Base-by-base conservation (phyloP, 2,329 filamentous ascomycete genomes). In the Lachnellula occidentalis region DNA sequence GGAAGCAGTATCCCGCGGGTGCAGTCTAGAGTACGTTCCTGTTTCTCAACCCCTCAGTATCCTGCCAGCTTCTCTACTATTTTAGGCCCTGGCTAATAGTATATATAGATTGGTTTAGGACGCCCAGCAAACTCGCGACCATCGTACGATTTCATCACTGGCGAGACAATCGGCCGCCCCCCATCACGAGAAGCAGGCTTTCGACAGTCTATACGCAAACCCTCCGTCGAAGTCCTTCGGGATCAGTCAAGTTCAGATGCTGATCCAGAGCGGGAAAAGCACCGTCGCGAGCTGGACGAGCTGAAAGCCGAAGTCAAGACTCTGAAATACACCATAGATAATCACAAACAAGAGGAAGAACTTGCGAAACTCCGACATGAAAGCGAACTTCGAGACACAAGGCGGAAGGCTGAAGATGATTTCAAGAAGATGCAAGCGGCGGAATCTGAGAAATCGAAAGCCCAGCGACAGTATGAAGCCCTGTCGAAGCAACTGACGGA, bases 291-390 rank as follows among this genome's bases (percentile, higher is more conserved):
- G 67, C 70, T 86, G 82, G 92, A 97, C 66, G 87, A 92, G 60
- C 78, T 97, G 24, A 92, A 92, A 67, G 90, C 92, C 2, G 90
- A 96, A 71, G 77, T 97, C 42, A 94, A 92, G 58, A 89, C 90
- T 0, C 76, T 96, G 49, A 86, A 86, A 58, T 99, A 96, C 73
- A 90, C 92, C 55, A 79, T 96, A 61, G 88, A 91, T 65, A 92
- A 88, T 17, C 76, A 89, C 51, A 92, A 92, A 65, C 90, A 96
- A 63, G 92, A 97, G 67, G 86, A 88, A 63, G 90, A 95, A 55
- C 81, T 96, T 64, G 77, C 85, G 47, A 79, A 83, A 9, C 77
- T 96, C 15, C 85, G 90, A 58, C 88, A 94, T 63, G 87, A 90
- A 61, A 88, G 89, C 64, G 92, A 96, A 65, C 71, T 96, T 21